Conservation (phyloP, 1,139 yeast genomes). For the Pichia sp. region DNA sequence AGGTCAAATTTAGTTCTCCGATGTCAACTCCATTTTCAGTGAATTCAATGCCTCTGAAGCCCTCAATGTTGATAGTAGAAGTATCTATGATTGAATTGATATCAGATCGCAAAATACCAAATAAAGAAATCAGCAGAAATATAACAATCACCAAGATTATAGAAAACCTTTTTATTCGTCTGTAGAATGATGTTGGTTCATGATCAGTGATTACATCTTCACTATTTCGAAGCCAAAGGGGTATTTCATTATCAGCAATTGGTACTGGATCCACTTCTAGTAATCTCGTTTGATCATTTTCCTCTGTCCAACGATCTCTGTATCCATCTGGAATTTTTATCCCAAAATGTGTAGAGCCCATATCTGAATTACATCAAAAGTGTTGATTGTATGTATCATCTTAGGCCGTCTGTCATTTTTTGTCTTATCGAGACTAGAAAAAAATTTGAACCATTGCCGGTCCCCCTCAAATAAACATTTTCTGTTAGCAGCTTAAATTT, state of each 20-base stretch:
- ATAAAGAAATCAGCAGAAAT: background rate
- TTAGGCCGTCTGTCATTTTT: too few species aligned
- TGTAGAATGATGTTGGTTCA: conserved; percentile 3
- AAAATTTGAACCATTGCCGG: too few species aligned
- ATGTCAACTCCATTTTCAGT: background rate
- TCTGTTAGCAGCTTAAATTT: too few species aligned
- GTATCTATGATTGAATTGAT: background rate
- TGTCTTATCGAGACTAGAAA: too few species aligned
- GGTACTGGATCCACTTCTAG: conserved; percentile 6
- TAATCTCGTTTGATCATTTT: conserved; percentile 1
- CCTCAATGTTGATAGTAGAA: background rate
- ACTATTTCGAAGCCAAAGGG: conserved; percentile 1
- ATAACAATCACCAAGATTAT: background rate
- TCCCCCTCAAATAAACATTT: too few species aligned
- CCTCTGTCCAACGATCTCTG: background rate
- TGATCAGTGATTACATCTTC: conserved; percentile 4
- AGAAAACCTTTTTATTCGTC: conserved; percentile 1
- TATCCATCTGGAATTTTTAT: background rate
- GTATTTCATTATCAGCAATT: conserved; percentile 2
- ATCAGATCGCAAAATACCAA: background rate
- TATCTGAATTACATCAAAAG: too few species aligned
- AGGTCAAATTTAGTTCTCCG: background rate
- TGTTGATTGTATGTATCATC: too few species aligned
- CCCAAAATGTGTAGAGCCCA: background rate
- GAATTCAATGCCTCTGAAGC: background rate